phyloP scores from a whole-genome alignment of 1,139 yeast species.

The Spathaspora sp. region DNA sequence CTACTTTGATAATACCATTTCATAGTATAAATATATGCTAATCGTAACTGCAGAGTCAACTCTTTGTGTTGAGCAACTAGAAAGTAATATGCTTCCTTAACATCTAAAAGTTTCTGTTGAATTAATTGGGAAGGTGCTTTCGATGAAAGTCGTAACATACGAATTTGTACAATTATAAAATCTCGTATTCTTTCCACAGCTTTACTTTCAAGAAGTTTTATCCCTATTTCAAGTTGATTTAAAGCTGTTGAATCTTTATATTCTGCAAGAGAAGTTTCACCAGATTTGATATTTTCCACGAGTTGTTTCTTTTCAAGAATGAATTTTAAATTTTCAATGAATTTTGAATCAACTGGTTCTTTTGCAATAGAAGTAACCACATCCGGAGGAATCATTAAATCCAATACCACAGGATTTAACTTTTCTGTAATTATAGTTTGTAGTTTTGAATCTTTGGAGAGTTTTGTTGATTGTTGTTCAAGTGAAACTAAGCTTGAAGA shows the following conservation, averaged over 20 bases:
- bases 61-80: slow-evolving; percentile 54
- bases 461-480: slow-evolving; percentile 46
- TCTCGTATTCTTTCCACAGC: slow-evolving; percentile 76
- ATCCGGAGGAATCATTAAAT: slow-evolving; percentile 72
- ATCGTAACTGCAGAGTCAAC: slow-evolving; percentile 72
- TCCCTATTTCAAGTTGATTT: slow-evolving; percentile 33
- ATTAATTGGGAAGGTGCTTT: slow-evolving; percentile 58
- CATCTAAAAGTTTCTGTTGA: slow-evolving; percentile 64
- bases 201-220: slow-evolving; percentile 47
- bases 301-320: slow-evolving; percentile 56
- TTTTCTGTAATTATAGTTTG: slow-evolving; percentile 57
- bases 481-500: slow-evolving; percentile 62
- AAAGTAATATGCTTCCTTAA: slow-evolving; percentile 61
- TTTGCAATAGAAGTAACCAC: slow-evolving; percentile 47
- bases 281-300: slow-evolving; percentile 32
- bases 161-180: slow-evolving; percentile 62
- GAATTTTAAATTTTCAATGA: slow-evolving; percentile 63
- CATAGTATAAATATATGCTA: slow-evolving; percentile 86
- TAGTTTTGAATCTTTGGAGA: slow-evolving; percentile 39
- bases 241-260: slow-evolving; percentile 37
- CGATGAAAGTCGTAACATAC: slow-evolving; percentile 50
- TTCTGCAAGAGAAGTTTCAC: not conserved
- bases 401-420: slow-evolving; percentile 71
- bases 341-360: slow-evolving; percentile 42
- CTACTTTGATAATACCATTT: slow-evolving; percentile 85